phyloP scores from a whole-genome alignment of 2,329 filamentous ascomycete genomes.

The Aspergillus sp. region DNA sequence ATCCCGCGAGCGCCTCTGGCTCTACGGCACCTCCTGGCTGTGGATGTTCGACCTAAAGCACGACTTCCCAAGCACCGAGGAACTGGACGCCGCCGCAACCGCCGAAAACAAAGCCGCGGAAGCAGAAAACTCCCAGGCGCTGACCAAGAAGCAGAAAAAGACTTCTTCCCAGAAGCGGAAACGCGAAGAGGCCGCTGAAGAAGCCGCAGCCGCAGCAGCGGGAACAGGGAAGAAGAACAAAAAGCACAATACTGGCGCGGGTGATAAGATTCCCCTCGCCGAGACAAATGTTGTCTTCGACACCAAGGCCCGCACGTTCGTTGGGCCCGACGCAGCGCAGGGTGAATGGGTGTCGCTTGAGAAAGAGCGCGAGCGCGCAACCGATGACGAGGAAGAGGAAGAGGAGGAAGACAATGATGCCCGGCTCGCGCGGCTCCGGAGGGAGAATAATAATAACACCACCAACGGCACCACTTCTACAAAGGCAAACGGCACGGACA shows the following conservation, averaged over 20 bases:
- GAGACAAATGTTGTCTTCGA: constrained; percentile 46
- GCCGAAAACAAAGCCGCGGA: constrained; percentile 24
- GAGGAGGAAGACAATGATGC: constrained; percentile 35
- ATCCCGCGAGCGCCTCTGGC: constrained; percentile 68
- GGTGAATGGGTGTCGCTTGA: constrained; percentile 37
- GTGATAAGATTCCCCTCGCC: constrained; percentile 50
- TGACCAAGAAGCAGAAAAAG: constrained; percentile 20
- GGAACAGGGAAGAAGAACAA: constrained; percentile 18
- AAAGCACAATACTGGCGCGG: constrained; percentile 55
- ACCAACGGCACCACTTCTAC: no score
- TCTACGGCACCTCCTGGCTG: constrained; percentile 82
- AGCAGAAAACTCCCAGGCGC: not conserved
- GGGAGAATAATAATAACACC: not conserved
- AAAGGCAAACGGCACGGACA: no score
- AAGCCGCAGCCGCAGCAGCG: constrained; percentile 36
- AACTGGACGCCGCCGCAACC: constrained; percentile 21
- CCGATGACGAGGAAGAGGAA: constrained; percentile 30
- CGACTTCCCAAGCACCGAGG: constrained; percentile 57
- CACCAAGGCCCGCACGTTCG: constrained; percentile 50
- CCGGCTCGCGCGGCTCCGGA: not conserved
- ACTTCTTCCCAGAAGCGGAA: constrained; percentile 41
- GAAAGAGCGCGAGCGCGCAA: constrained; percentile 23
- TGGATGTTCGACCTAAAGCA: constrained; percentile 86
- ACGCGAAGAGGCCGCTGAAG: constrained; percentile 35
- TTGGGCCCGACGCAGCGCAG: constrained; percentile 37